Conservation (phyloP, 257 asterid species). For the Buddleja alternifolia region DNA sequence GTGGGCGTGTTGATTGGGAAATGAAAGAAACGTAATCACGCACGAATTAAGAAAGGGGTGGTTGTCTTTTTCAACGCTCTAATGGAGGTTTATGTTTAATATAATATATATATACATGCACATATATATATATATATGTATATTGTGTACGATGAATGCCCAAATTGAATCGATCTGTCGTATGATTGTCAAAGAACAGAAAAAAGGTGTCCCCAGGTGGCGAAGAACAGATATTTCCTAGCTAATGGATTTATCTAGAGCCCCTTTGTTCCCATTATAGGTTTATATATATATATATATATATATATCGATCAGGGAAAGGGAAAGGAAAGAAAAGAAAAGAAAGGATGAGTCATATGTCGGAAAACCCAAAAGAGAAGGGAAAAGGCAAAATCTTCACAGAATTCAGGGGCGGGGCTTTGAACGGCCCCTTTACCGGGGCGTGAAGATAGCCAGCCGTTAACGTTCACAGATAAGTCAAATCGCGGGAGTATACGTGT, state of each 20-base stretch:
- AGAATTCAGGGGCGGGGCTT: conserved; percentile 11
- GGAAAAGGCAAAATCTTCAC: conserved; percentile 23
- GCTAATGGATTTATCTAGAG: neutral
- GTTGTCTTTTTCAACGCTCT: neutral
- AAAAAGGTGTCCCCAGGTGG: conserved; percentile 6
- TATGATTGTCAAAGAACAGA: conserved; percentile 2
- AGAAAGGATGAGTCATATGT: neutral
- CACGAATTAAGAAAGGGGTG: neutral
- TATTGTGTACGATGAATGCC: neutral
- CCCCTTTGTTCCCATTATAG: neutral
- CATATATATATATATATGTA: too few species aligned
- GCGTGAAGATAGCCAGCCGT: conserved; percentile 16
- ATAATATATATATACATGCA: neutral
- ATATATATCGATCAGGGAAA: neutral
- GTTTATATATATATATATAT: too few species aligned
- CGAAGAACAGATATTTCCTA: neutral
- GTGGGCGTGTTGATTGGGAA: neutral
- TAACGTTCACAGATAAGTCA: conserved; percentile 12
- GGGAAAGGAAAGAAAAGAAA: neutral
- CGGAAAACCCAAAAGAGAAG: neutral
- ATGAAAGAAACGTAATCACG: neutral
- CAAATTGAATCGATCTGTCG: conserved; percentile 5
- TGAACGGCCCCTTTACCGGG: neutral
- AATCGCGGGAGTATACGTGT: conserved; percentile 24
- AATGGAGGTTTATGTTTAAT: neutral